Percentiles rank a stretch among this genome's conserved stretches.
Conservation (phyloP, 2,329 filamentous ascomycete genomes). For the Pestalotiopsis sp. region DNA sequence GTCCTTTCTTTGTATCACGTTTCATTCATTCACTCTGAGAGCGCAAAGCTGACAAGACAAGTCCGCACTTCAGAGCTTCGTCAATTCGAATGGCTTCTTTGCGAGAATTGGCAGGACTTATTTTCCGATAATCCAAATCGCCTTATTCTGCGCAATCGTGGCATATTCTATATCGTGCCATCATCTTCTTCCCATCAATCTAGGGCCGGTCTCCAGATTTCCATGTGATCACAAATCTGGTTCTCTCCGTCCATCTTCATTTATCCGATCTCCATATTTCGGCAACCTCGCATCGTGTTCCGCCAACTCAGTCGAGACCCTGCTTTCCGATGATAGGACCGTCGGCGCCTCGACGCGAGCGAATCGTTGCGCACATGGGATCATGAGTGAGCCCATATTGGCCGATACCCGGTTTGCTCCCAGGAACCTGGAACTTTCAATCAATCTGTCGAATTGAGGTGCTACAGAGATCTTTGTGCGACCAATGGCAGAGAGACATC, state of each 20-base stretch:
- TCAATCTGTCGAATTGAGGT: neutral
- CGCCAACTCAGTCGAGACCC: neutral
- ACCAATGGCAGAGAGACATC: neutral
- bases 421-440: neutral
- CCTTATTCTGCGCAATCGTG: neutral
- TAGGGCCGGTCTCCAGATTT: neutral
- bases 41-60: neutral
- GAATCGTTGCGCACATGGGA: neutral
- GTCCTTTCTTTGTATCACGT: conserved; percentile 11
- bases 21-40: conserved; percentile 3
- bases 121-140: neutral
- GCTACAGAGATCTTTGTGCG: neutral
- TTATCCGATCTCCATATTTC: neutral
- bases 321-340: neutral
- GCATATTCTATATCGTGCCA: neutral
- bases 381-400: neutral
- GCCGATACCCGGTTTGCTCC: neutral
- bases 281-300: neutral
- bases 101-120: neutral
- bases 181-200: neutral
- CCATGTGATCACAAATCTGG: conserved; percentile 4
- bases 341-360: neutral
- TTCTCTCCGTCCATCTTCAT: neutral
- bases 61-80: neutral
- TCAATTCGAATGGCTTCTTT: neutral